phyloP scores from a whole-genome alignment of 345 rosid genomes.

The Salix brachista region DNA sequence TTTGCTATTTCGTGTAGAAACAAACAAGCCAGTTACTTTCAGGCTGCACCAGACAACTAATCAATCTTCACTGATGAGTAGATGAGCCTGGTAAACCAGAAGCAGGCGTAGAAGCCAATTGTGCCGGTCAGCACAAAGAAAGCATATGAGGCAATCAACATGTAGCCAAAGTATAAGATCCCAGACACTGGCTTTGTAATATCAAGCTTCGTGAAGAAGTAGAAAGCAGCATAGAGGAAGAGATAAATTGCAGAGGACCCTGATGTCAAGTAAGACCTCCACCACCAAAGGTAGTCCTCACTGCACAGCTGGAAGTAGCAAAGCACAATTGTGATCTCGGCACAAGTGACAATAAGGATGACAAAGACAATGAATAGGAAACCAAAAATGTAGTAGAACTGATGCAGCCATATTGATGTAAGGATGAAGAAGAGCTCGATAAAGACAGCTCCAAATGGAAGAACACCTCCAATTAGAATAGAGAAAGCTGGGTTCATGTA shows the following conservation, averaged over 20 bases:
- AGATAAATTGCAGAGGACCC: constrained; percentile 88
- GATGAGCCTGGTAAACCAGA: constrained; percentile 88
- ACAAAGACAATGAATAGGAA: constrained; percentile 81
- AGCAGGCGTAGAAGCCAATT: constrained; percentile 84
- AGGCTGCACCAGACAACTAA: constrained; percentile 12
- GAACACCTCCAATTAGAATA: constrained; percentile 79
- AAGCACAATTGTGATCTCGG: constrained; percentile 83
- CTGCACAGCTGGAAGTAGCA: constrained; percentile 95
- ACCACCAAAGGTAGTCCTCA: constrained; percentile 96
- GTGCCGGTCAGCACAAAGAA: constrained; percentile 82
- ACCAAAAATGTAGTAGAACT: constrained; percentile 90
- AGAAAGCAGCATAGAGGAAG: constrained; percentile 80
- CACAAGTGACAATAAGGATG: constrained; percentile 75
- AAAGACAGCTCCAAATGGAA: constrained; percentile 93
- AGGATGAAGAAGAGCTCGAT: constrained; percentile 93
- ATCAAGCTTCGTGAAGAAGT: constrained; percentile 88
- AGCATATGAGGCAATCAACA: constrained; percentile 68
- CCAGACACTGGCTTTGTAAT: constrained; percentile 79
- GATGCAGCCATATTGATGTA: constrained; percentile 85
- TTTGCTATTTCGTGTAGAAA: not conserved
- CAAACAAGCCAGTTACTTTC: not conserved
- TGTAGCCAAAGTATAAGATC: constrained; percentile 79
- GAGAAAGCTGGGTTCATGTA: constrained; percentile 85
- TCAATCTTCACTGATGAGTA: constrained; percentile 84
- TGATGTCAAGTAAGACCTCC: constrained; percentile 89